Evolutionary conservation across 148 eudicot genomes (phyloP).

Genomic region (Rheum nobile): DNA sequence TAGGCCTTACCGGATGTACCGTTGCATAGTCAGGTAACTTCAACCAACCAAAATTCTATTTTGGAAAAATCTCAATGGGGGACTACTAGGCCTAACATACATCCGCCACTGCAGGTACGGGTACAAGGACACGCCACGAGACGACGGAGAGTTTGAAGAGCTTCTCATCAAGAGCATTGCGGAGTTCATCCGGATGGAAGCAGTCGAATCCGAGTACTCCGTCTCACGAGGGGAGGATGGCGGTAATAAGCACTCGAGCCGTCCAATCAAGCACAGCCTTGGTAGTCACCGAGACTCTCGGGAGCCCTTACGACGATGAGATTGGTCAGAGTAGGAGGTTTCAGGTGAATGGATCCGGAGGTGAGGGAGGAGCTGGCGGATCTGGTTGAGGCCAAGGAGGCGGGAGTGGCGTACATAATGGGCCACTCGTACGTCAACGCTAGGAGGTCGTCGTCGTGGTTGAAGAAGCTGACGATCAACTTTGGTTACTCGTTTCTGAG

Average conservation of each 20-base stretch:
- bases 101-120: too few species aligned
- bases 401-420: constrained; percentile 87
- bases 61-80: too few species aligned
- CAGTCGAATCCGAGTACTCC: constrained; percentile 55
- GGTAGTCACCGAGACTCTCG: constrained; percentile 48
- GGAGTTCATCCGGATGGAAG: constrained; percentile 90
- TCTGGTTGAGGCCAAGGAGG: constrained; percentile 78
- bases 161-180: constrained; percentile 72
- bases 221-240: constrained; percentile 83
- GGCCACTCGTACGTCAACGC: constrained; percentile 93
- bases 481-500: constrained; percentile 80
- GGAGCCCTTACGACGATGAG: constrained; percentile 73
- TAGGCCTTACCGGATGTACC: constrained; percentile 87
- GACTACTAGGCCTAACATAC: too few species aligned
- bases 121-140: constrained; percentile 71
- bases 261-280: constrained; percentile 34
- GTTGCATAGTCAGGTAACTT: constrained; percentile 82
- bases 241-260: constrained; percentile 58
- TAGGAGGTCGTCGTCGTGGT: constrained; percentile 50
- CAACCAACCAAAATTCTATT: too few species aligned
- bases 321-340: constrained; percentile 38
- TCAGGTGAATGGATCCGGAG: constrained; percentile 45
- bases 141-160: constrained; percentile 78
- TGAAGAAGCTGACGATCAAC: constrained; percentile 74
- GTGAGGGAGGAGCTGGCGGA: constrained; percentile 78